Evolutionary conservation across 2,329 filamentous ascomycete species (phyloP).

Genomic region (Paraconiothyrium brasiliense): DNA sequence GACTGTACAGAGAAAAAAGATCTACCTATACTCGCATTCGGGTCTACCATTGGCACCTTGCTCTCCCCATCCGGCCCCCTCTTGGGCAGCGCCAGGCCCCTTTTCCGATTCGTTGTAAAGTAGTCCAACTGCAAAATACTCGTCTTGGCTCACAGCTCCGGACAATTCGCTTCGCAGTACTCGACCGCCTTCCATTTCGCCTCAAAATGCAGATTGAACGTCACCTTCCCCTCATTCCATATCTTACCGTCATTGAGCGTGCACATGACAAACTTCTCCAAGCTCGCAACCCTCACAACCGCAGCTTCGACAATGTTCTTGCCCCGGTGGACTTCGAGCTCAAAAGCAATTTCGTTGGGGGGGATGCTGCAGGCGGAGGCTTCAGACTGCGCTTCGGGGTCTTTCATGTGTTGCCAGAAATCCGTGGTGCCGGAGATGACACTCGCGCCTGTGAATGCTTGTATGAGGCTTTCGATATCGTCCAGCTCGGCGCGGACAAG

Average conservation of each 20-base stretch:
- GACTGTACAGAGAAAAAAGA: background rate
- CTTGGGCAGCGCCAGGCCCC: slow-evolving; percentile 19
- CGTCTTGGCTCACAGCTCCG: slow-evolving; percentile 37
- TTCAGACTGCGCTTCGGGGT: slow-evolving; percentile 26
- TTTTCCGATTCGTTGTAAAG: slow-evolving; percentile 37
- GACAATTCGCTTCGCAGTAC: slow-evolving; percentile 47
- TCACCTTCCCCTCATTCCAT: slow-evolving; percentile 44
- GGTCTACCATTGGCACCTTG: slow-evolving; percentile 32
- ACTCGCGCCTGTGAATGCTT: slow-evolving; percentile 27
- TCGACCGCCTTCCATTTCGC: slow-evolving; percentile 52
- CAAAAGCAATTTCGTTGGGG: slow-evolving; percentile 46
- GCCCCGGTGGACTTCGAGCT: slow-evolving; percentile 49
- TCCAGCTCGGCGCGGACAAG: slow-evolving; percentile 29
- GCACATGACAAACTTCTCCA: slow-evolving; percentile 57
- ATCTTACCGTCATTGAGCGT: slow-evolving; percentile 50
- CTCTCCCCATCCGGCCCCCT: slow-evolving; percentile 30
- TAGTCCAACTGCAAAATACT: slow-evolving; percentile 37
- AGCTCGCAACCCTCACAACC: slow-evolving; percentile 37
- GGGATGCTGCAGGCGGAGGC: slow-evolving; percentile 34
- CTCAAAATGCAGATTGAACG: slow-evolving; percentile 54
- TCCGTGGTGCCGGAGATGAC: slow-evolving; percentile 54
- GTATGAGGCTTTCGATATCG: slow-evolving; percentile 23
- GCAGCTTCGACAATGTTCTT: slow-evolving; percentile 55
- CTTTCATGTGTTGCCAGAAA: slow-evolving; percentile 46
- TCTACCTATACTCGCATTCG: slow-evolving; percentile 33